Evolutionary conservation across 257 asterid species (phyloP).

Genomic region (Craterostigma plantagineum): DNA sequence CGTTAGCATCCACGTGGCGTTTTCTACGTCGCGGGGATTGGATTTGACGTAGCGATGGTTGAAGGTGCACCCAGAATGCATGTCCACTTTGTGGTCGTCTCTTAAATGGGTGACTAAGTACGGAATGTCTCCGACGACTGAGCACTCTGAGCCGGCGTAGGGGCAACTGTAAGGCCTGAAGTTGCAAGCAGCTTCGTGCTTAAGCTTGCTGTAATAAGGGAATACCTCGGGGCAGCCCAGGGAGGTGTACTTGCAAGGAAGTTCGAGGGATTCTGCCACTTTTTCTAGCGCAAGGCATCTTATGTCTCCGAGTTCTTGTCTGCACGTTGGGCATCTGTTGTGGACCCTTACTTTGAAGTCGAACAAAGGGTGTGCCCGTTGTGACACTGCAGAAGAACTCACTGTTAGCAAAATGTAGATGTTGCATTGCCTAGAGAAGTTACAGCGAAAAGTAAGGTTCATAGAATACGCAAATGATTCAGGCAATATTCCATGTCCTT

Average conservation of each 20-base stretch:
- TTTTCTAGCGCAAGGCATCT: conserved; percentile 85
- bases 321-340: conserved; percentile 74
- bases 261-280: conserved; percentile 89
- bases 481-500: background rate
- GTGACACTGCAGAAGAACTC: conserved; percentile 44
- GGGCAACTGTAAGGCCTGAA: conserved; percentile 83
- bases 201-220: conserved; percentile 78
- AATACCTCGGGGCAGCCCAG: conserved; percentile 81
- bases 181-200: conserved; percentile 67
- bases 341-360: conserved; percentile 71
- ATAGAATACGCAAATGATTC: too few relatives aligned
- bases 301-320: conserved; percentile 88
- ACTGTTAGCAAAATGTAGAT: conserved; percentile 6
- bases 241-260: conserved; percentile 60
- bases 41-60: conserved; percentile 88
- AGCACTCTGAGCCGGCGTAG: conserved; percentile 84
- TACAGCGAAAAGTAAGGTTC: too few relatives aligned
- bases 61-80: conserved; percentile 88
- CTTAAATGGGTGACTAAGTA: conserved; percentile 58
- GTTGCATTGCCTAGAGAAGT: background rate
- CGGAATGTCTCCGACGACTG: conserved; percentile 60
- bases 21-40: conserved; percentile 88
- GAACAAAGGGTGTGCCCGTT: conserved; percentile 86
- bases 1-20: conserved; percentile 92
- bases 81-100: conserved; percentile 84